Percentiles rank a stretch among this genome's conserved stretches.
Conservation (phyloP, 2,329 filamentous ascomycete species). For the Cladosporium sp. region DNA sequence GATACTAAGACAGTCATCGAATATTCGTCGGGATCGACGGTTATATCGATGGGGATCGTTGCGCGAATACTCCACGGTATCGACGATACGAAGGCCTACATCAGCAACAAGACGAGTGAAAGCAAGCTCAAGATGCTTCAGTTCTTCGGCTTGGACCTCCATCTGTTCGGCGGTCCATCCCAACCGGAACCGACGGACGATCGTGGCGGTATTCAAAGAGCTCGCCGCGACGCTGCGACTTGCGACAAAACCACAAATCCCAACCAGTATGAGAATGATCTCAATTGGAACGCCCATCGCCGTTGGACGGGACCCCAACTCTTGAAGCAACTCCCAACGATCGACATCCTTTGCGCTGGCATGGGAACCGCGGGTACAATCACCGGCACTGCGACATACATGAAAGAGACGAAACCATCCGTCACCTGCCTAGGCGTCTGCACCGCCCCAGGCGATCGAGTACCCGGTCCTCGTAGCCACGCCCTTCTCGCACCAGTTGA, state of each 20-base stretch:
- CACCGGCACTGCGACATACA: constrained; percentile 65
- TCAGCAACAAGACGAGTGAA: constrained; percentile 56
- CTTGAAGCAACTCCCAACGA: constrained; percentile 67
- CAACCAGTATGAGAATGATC: constrained; percentile 83
- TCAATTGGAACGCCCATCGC: constrained; percentile 81
- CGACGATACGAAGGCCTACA: constrained; percentile 50
- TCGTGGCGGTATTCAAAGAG: constrained; percentile 51
- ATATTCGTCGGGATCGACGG: constrained; percentile 59
- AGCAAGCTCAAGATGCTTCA: constrained; percentile 54
- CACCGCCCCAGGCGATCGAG: constrained; percentile 53
- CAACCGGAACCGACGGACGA: constrained; percentile 54
- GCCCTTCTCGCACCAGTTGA: constrained; percentile 47
- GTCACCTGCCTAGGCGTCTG: constrained; percentile 44
- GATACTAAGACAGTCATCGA: constrained; percentile 53
- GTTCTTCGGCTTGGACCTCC: constrained; percentile 57
- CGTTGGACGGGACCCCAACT: constrained; percentile 84
- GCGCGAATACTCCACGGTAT: constrained; percentile 50
- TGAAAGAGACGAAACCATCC: constrained; percentile 45
- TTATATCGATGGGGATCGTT: constrained; percentile 56
- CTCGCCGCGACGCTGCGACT: constrained; percentile 40
- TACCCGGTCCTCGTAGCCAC: constrained; percentile 55
- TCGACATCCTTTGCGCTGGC: constrained; percentile 77
- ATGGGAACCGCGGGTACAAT: constrained; percentile 94
- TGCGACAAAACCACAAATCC: constrained; percentile 48
- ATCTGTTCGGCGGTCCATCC: constrained; percentile 56